Conservation (phyloP, 352 stramenopile species). For the Globisporangium canariense region DNA sequence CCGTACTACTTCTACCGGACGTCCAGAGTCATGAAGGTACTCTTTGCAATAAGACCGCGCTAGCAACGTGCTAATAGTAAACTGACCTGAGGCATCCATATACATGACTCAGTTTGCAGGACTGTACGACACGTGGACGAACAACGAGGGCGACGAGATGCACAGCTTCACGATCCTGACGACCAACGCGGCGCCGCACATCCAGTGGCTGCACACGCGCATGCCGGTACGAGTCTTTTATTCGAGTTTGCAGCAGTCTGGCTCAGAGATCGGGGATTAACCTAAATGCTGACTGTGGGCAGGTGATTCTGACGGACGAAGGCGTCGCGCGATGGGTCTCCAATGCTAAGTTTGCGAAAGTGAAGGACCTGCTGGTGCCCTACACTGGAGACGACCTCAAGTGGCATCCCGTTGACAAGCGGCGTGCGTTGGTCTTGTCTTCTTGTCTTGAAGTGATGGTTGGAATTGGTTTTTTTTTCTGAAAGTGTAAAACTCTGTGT, state of each 20-base stretch:
- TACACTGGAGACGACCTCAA: conserved; percentile 56
- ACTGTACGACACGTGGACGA: conserved; percentile 82
- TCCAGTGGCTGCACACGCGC: conserved; percentile 84
- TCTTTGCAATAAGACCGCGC: not conserved
- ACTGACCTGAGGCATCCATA: not conserved
- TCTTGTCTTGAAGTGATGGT: not conserved
- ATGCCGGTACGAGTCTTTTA: conserved; percentile 54
- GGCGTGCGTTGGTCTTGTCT: conserved; percentile 24
- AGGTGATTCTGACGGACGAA: conserved; percentile 76
- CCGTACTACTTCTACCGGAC: conserved; percentile 85
- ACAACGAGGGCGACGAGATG: conserved; percentile 60
- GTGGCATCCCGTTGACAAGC: conserved; percentile 77
- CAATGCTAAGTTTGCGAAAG: conserved; percentile 48
- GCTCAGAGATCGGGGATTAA: not conserved
- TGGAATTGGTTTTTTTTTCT: not conserved
- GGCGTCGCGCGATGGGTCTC: conserved; percentile 62
- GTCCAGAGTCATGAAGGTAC: conserved; percentile 47
- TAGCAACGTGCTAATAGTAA: not conserved
- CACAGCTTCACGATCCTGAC: conserved; percentile 89
- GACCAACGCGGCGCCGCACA: conserved; percentile 52
- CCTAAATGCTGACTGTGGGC: not conserved
- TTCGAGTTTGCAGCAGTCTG: too few relatives aligned
- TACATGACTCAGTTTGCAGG: conserved; percentile 62
- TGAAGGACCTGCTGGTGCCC: conserved; percentile 49
- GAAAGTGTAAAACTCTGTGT: not conserved